Percentiles rank a stretch among this genome's conserved stretches.
Evolutionary conservation across 768 basidiomycete species (phyloP).

Genomic region (Pseudohyphozyma bogoriensis): DNA sequence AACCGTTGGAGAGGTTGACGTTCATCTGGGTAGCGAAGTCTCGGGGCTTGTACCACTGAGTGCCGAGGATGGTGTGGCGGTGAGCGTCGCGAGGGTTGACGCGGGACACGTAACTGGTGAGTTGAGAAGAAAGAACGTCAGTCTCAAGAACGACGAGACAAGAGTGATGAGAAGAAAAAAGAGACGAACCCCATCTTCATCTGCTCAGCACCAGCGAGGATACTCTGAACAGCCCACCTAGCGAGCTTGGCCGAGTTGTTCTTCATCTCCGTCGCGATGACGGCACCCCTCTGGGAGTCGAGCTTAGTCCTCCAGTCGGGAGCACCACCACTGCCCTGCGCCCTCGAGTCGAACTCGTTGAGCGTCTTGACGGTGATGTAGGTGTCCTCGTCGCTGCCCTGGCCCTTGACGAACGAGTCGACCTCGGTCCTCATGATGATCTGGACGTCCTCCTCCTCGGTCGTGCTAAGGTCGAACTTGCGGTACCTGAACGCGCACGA

Average conservation of each 20-base stretch:
- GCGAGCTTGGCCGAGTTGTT: conserved; percentile 97
- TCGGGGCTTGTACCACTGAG: conserved; percentile 82
- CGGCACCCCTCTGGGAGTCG: conserved; percentile 90
- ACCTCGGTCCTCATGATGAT: conserved; percentile 93
- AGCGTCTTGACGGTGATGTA: conserved; percentile 85
- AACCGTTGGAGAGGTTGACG: conserved; percentile 87
- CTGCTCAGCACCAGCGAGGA: conserved; percentile 85
- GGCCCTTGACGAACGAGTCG: conserved; percentile 62
- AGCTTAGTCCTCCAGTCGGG: conserved; percentile 99
- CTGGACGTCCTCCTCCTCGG: conserved; percentile 65
- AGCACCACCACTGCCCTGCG: conserved; percentile 82
- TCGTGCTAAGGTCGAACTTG: conserved; percentile 83
- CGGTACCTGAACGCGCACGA: conserved; percentile 95
- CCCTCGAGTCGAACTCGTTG: conserved; percentile 90
- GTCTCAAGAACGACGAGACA: background rate
- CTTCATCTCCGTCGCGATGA: conserved; percentile 99
- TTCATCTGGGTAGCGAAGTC: conserved; percentile 95
- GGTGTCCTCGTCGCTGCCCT: conserved; percentile 48
- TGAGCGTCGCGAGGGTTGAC: conserved; percentile 87
- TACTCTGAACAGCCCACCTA: conserved; percentile 91
- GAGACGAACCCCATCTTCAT: conserved; percentile 87
- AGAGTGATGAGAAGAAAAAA: conserved; percentile 6
- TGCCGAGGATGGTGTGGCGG: conserved; percentile 89
- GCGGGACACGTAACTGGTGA: conserved; percentile 88
- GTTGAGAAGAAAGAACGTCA: background rate